These are phyloP conservation scores for Colletotrichum sp. DNA, from an alignment of 2,329 filamentous ascomycete genomes.

Conservation along the genomic window DNA sequence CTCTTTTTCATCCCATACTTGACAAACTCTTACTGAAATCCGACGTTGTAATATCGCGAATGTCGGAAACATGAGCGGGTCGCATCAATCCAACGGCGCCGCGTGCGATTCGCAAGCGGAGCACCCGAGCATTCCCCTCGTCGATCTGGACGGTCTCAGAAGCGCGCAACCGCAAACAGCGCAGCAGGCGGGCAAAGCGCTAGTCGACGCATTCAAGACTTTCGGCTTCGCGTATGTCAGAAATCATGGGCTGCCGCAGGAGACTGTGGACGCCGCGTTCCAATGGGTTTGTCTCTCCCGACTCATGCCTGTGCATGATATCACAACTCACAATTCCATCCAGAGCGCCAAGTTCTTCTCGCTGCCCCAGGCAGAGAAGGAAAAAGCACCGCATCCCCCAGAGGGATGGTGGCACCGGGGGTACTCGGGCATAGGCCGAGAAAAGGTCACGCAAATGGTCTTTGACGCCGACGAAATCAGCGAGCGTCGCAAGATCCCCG, in stretches of 20 bases:
- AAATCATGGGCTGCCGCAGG: slow-evolving; percentile 37
- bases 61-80: not conserved
- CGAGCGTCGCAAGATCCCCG: slow-evolving; percentile 31
- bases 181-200: slow-evolving; percentile 9
- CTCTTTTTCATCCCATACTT: not conserved
- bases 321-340: not conserved
- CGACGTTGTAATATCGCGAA: not conserved
- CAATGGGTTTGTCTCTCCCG: not conserved
- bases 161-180: not conserved
- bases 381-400: slow-evolving; percentile 34
- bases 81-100: not conserved
- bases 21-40: rapidly evolving
- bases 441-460: slow-evolving; percentile 38
- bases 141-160: not conserved
- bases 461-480: slow-evolving; percentile 32
- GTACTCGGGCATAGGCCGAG: slow-evolving; percentile 38
- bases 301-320: not conserved
- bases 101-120: not conserved
- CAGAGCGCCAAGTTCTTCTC: slow-evolving; percentile 34
- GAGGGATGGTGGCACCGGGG: slow-evolving; percentile 40
- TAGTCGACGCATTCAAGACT: slow-evolving; percentile 33
- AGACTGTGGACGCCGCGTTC: slow-evolving; percentile 42
- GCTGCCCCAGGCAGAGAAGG: slow-evolving; percentile 33
- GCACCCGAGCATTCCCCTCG: not conserved
- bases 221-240: slow-evolving; percentile 38